phyloP scores from a whole-genome alignment of 371 early-diverging fungal genomes.

The Circinella umbellata region DNA sequence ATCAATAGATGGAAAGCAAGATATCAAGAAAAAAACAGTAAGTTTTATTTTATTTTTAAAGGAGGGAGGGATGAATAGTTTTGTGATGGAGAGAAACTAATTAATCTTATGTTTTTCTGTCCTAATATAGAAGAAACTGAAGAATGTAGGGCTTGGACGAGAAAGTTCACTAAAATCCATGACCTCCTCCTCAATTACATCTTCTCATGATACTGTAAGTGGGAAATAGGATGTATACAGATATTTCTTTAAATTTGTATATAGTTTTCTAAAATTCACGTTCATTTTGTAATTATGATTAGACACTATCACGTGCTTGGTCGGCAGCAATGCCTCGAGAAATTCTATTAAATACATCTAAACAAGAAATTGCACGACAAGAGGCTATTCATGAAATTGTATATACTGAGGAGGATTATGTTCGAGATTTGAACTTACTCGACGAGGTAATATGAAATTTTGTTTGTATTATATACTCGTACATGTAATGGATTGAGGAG shows the following conservation, averaged over 20 bases:
- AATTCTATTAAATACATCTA: constrained; percentile 70
- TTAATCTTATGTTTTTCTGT: too few relatives aligned
- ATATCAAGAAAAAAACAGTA: neutral
- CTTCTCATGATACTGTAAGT: constrained; percentile 47
- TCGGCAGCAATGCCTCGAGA: constrained; percentile 71
- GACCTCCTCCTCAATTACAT: constrained; percentile 4
- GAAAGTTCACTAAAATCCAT: constrained; percentile 28
- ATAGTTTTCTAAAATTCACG: too few relatives aligned
- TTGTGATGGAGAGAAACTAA: too few relatives aligned
- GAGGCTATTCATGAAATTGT: constrained; percentile 93
- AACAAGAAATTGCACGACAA: constrained; percentile 84
- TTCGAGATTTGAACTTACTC: constrained; percentile 68
- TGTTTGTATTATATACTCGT: neutral
- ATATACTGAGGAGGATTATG: constrained; percentile 89
- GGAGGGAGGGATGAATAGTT: too few relatives aligned
- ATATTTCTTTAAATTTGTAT: too few relatives aligned
- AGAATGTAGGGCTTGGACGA: constrained; percentile 12
- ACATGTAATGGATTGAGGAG: neutral
- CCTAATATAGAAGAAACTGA: neutral
- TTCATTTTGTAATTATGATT: too few relatives aligned
- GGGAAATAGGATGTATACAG: neutral
- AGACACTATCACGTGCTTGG: constrained; percentile 54
- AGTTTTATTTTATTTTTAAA: neutral
- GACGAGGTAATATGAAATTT: constrained; percentile 27
- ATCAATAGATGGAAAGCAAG: neutral